Evolutionary conservation across 768 basidiomycete genomes (phyloP), one percentile per base, ranked within the genome.

Genomic region (Hericium rajendrae): DNA sequence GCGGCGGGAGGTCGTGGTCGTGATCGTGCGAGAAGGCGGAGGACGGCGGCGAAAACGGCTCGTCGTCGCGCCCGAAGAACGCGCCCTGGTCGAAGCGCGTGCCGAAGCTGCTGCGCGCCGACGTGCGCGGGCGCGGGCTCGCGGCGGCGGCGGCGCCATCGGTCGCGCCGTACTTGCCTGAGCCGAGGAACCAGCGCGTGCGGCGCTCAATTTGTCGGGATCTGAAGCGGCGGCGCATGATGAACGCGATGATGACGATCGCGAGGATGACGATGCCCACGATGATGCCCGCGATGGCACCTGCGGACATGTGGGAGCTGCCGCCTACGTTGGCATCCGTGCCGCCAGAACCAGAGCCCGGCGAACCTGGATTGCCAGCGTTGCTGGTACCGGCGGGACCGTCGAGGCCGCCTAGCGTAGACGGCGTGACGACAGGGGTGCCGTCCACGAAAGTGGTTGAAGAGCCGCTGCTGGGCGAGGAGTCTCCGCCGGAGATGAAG

Each of bases 31-130:
- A 46, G 3, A 20, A 2, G n/a, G 28, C 9, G 28, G 15, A 15
- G 10, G 24, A 22, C 49, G 51, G 43, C 20, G 40, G 48, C 18
- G 18, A 22, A 6, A 37, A 40, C 28, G n/a, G 16, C 18, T 48
- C 32, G 32, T 50, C 38, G 38, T 51, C 38, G 10, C 4, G 49
- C 16, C 43, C 20, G 6, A n/a, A 40, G 28, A 32, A 39, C 51
- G 22, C 40, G 16, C 57, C 62, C 51, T 59, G 62, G 57, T 66
- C 62, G 63, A 77, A 74, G n/a, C 76, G 79, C 16, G 84, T 85
- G 16, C 76, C 85, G 53, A 85, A 86, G 69, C 83, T 85, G 68
- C 84, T 85, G 51, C 82, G 74, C 2, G 72, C 57, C 12, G 66
- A 67, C 67, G 50, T 70, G 75, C 48, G 57, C 39, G 63, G 60